A percentile compares a stretch with the other conserved stretches of the same genome.
phyloP scores from a whole-genome alignment of 2,329 filamentous ascomycete species.

The Cordyceps tenuipes region DNA sequence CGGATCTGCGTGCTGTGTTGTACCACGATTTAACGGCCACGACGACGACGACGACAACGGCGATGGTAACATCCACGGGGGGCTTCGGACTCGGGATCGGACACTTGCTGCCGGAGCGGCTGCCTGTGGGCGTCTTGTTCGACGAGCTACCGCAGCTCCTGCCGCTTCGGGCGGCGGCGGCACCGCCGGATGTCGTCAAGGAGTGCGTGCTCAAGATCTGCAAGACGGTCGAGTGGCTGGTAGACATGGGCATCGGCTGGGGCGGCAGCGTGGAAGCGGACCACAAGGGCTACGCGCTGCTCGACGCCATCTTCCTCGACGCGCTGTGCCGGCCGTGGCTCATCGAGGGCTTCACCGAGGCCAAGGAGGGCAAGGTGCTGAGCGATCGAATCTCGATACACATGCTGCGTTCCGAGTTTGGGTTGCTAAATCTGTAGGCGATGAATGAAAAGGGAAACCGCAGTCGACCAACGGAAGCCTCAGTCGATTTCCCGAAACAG shows the following conservation, averaged over 20 bases:
- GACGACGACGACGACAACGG: too few relatives aligned
- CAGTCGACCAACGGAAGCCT: too few relatives aligned
- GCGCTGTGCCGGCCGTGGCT: background rate
- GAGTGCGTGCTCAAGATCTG: background rate
- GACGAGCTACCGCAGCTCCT: background rate
- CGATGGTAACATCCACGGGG: too few relatives aligned
- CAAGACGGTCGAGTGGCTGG: slow-evolving; percentile 1
- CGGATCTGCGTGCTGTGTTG: background rate
- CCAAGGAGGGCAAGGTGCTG: background rate
- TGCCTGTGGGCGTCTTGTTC: background rate
- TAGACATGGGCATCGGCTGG: background rate
- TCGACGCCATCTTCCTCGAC: background rate
- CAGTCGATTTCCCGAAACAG: too few relatives aligned
- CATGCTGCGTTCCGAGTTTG: background rate
- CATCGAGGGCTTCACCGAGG: background rate
- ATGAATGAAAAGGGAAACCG: too few relatives aligned
- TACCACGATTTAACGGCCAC: background rate
- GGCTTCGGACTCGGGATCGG: too few relatives aligned
- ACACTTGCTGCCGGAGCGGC: too few relatives aligned
- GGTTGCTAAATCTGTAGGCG: background rate
- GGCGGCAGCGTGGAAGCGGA: background rate
- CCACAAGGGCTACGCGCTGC: background rate
- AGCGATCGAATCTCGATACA: background rate
- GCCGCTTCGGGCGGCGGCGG: background rate
- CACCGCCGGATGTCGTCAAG: background rate